A percentile compares a stretch with the other conserved stretches of the same genome.
Evolutionary conservation across 805 yeast genomes (phyloP).

Genomic region (Naumovozyma dairenensis): DNA sequence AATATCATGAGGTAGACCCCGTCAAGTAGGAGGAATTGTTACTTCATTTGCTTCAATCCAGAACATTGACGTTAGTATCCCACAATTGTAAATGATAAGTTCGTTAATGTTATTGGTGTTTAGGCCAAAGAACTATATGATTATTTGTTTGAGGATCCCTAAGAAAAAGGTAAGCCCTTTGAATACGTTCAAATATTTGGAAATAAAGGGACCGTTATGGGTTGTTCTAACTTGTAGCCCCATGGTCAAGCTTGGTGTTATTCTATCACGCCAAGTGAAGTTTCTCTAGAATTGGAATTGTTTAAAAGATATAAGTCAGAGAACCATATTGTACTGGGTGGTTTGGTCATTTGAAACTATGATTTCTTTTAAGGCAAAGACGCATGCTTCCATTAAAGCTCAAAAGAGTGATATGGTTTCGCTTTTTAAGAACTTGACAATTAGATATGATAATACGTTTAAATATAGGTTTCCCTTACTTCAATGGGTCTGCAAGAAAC

Average conservation of each 20-base stretch:
- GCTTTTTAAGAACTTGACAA: conserved; percentile 43
- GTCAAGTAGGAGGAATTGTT: conserved; percentile 64
- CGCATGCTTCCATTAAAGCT: conserved; percentile 37
- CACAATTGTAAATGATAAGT: conserved; percentile 43
- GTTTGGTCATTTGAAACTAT: conserved; percentile 74
- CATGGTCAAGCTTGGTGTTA: conserved; percentile 79
- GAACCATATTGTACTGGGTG: conserved; percentile 57
- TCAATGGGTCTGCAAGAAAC: conserved; percentile 83
- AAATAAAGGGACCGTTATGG: conserved; percentile 73
- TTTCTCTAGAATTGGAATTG: conserved; percentile 44
- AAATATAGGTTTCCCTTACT: conserved; percentile 61
- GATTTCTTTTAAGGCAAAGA: conserved; percentile 46
- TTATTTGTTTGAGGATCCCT: conserved; percentile 33
- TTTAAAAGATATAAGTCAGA: conserved; percentile 39
- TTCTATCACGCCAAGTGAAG: conserved; percentile 56
- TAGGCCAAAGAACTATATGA: conserved; percentile 46
- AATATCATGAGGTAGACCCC: conserved; percentile 44
- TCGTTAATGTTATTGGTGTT: conserved; percentile 42
- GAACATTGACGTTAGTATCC: conserved; percentile 56
- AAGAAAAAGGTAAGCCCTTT: conserved; percentile 34
- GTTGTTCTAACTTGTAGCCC: conserved; percentile 75
- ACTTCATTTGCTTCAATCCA: conserved; percentile 67
- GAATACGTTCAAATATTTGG: conserved; percentile 64
- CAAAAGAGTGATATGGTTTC: conserved; percentile 49
- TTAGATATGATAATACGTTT: conserved; percentile 62